These are phyloP conservation scores for Fusarium domesticum DNA, from an alignment of 2,329 filamentous ascomycete genomes.

Conservation along the genomic window DNA sequence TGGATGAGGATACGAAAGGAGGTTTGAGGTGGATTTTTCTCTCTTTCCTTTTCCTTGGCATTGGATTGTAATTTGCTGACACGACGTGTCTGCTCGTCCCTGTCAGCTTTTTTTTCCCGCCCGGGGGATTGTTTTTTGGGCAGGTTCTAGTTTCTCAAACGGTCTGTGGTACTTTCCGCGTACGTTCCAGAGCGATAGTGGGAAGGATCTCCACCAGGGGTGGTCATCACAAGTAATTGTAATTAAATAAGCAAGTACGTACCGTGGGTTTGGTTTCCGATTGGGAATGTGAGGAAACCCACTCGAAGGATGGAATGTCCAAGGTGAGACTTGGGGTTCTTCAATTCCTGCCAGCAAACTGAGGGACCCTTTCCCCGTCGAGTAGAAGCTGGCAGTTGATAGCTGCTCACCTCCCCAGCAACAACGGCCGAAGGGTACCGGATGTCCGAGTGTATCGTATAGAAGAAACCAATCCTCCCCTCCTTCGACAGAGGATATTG, in stretches of 20 bases:
- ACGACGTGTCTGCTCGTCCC: background rate
- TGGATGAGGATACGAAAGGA: too few relatives aligned
- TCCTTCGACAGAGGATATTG: slow-evolving; percentile 1
- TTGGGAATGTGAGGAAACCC: too few relatives aligned
- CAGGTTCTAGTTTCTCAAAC: background rate
- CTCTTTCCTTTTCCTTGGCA: background rate
- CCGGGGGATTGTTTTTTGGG: background rate
- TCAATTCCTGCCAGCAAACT: too few relatives aligned
- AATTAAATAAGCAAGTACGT: too few relatives aligned
- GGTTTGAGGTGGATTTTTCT: background rate
- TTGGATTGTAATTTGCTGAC: background rate
- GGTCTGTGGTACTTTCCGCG: too few relatives aligned
- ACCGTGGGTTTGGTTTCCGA: too few relatives aligned
- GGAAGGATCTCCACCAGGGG: background rate
- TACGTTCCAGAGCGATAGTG: background rate
- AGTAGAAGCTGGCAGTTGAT: background rate
- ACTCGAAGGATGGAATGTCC: slow-evolving; percentile 12
- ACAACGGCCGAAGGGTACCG: background rate
- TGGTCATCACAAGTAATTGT: too few relatives aligned
- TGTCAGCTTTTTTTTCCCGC: background rate
- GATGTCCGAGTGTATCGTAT: background rate
- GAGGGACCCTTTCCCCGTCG: background rate
- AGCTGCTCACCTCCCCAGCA: background rate
- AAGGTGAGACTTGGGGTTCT: too few relatives aligned
- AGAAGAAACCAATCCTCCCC: background rate